Base-by-base conservation (phyloP, 1,139 yeast genomes). In the Suhomyces chickasaworum region DNA sequence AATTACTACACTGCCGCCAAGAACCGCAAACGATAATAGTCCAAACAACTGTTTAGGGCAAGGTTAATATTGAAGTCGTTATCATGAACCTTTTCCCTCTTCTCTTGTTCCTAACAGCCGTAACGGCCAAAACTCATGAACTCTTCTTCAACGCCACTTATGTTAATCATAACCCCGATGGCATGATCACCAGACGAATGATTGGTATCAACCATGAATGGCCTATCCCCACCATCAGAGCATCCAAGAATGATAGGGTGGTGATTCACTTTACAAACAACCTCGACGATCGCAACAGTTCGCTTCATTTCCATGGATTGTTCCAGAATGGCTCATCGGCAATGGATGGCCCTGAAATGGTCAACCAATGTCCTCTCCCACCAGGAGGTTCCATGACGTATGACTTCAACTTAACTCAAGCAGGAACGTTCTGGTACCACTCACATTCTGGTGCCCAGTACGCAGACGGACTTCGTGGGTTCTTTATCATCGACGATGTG, bases 361-460 rank as follows among this genome's bases (percentile, higher is more conserved):
- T 86, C 34, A 83, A 89, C 8, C 91, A 86, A 64, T 86, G 93
- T 65, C 91, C 93, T 23, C 81, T 86, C 48, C 78, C 83, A 37
- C 85, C 87, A 17, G 86, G 86, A 29, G 77, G 74, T 47, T 75
- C 88, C 1, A 78, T 77, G 59, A 60, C 81, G 30, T 86, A 86
- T 64, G 85, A 80, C 61, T 86, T 86, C 59, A 78, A 82, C 3
- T 83, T 84, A 29, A 73, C 70, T 46, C 91, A 86, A 65, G 79
- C 76, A 7, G 95, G 95, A 40, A 80, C 89, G 10, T 86, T 73
- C 64, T 86, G 93, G 95, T 86, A 86, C 65, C 95, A 86, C 62
- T 83, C 90, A n/a, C 95, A 86, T 60, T 77, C 87, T 41, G 82
- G 84, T 0, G 77, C 89, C 33, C 93, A 86, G 64, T 84, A 84